A percentile compares a stretch with the other conserved stretches of the same genome.
These are phyloP conservation scores for Paraphoma chrysanthemicola DNA, from an alignment of 2,329 filamentous ascomycete species.

Conservation along the genomic window DNA sequence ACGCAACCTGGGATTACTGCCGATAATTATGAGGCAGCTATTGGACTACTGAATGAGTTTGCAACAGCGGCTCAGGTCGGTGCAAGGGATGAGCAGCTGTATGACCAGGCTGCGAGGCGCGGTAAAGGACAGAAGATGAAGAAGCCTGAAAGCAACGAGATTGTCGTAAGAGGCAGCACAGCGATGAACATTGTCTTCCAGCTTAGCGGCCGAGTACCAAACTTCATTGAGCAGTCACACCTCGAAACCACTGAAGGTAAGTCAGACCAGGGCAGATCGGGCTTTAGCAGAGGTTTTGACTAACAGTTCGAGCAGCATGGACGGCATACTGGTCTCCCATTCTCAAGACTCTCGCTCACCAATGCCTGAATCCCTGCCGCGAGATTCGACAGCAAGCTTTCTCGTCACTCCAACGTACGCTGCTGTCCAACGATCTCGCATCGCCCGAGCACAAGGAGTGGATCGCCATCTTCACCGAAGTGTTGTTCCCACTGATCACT, in stretches of 20 bases:
- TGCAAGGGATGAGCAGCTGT: conserved; percentile 71
- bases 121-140: conserved; percentile 59
- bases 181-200: conserved; percentile 83
- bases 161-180: conserved; percentile 78
- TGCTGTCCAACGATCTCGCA: conserved; percentile 84
- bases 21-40: conserved; percentile 92
- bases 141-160: conserved; percentile 70
- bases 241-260: conserved; percentile 83
- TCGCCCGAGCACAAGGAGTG: conserved; percentile 87
- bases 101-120: conserved; percentile 61
- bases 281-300: not conserved
- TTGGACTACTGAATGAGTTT: conserved; percentile 86
- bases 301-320: conserved; percentile 69
- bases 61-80: conserved; percentile 81
- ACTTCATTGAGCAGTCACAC: conserved; percentile 90
- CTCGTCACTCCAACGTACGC: conserved; percentile 80
- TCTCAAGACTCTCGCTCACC: conserved; percentile 83
- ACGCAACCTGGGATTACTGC: conserved; percentile 85
- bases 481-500: conserved; percentile 89
- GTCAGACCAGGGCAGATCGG: not conserved
- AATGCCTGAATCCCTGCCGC: conserved; percentile 93
- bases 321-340: conserved; percentile 97
- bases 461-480: conserved; percentile 93
- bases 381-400: conserved; percentile 92
- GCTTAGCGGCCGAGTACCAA: conserved; percentile 81